Percentiles rank a stretch among this genome's conserved stretches.
Conservation (phyloP, 208 protist species). For the Herpetomonas samuelpessoai region DNA sequence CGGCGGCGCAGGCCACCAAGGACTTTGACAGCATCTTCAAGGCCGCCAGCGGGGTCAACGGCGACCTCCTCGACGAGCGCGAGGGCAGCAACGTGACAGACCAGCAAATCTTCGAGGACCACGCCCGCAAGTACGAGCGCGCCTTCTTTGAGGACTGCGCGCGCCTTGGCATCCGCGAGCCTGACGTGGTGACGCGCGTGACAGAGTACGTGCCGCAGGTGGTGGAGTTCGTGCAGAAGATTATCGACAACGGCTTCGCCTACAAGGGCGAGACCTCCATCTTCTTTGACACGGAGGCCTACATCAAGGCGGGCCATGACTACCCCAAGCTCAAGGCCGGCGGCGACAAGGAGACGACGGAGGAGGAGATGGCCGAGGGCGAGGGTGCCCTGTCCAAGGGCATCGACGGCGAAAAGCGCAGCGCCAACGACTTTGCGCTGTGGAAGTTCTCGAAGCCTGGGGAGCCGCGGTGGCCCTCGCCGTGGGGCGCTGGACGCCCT, state of each 20-base stretch:
- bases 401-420: conserved; percentile 86
- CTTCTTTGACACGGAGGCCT: conserved; percentile 96
- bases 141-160: conserved; percentile 94
- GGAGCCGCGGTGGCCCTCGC: conserved; percentile 94
- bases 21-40: conserved; percentile 52
- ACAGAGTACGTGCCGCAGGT: conserved; percentile 98
- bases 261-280: conserved; percentile 93
- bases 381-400: conserved; percentile 73
- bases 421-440: conserved; percentile 96
- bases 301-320: conserved; percentile 74
- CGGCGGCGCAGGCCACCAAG: conserved; percentile 8
- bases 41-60: conserved; percentile 64
- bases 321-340: conserved; percentile 94
- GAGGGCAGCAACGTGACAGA: conserved; percentile 65
- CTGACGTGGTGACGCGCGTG: conserved; percentile 95
- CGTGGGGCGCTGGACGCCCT: conserved; percentile 95
- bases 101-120: conserved; percentile 86
- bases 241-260: conserved; percentile 96
- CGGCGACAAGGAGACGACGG: conserved; percentile 51
- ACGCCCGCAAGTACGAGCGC: conserved; percentile 86
- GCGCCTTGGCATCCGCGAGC: conserved; percentile 80
- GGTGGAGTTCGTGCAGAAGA: conserved; percentile 91
- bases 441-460: conserved; percentile 97
- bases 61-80: conserved; percentile 77
- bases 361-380: conserved; percentile 91